Conservation (phyloP, 1,284 basidiomycete species). For the Cryptococcus sp. region DNA sequence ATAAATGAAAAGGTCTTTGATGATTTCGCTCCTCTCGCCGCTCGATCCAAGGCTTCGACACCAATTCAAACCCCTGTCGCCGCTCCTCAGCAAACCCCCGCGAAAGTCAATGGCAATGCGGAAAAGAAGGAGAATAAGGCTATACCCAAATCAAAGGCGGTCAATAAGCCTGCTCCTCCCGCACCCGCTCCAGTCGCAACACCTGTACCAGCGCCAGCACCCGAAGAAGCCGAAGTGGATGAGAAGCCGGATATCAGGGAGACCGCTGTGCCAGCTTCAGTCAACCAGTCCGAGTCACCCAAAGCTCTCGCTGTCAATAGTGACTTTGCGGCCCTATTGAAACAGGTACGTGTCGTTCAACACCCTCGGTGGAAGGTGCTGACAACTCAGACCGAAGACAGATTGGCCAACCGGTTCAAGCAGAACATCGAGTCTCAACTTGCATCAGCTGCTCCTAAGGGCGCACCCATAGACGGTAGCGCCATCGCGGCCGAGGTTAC, state of each 20-base stretch:
- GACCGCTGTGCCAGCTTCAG: not conserved
- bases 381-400: slow-evolving; percentile 25
- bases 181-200: not conserved
- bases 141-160: not conserved
- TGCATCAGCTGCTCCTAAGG: slow-evolving; percentile 7
- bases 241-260: not conserved
- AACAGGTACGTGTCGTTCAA: slow-evolving; percentile 1
- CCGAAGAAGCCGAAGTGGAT: not conserved
- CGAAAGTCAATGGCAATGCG: not conserved
- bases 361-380: not conserved
- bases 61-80: too few species aligned
- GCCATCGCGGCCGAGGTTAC: slow-evolving; percentile 17
- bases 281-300: not conserved
- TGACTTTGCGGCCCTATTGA: not conserved
- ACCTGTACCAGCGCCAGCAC: not conserved
- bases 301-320: not conserved
- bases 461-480: slow-evolving; percentile 11
- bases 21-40: too few species aligned
- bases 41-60: too few species aligned
- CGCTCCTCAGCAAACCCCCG: too few species aligned
- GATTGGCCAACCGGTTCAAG: slow-evolving; percentile 23
- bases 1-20: too few species aligned
- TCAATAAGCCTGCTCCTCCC: not conserved
- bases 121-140: not conserved
- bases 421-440: slow-evolving; percentile 16